Evolutionary conservation across 805 yeast species (phyloP).

Genomic region (Yamadazyma akitaensis): DNA sequence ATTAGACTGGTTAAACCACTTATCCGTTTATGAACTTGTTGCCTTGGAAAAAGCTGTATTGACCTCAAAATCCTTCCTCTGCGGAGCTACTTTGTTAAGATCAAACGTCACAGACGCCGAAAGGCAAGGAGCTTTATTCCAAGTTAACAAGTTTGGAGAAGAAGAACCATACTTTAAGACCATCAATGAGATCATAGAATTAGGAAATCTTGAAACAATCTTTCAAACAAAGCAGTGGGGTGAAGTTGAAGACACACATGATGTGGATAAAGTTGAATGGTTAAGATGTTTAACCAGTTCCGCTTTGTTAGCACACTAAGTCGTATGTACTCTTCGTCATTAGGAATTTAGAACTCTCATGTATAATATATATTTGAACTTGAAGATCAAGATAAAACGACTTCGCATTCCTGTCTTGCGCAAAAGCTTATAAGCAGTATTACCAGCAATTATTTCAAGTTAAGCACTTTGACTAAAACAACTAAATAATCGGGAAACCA

Average conservation of each 20-base stretch:
- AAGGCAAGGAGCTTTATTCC: constrained; percentile 24
- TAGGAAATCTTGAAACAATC: constrained; percentile 77
- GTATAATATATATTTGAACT: neutral
- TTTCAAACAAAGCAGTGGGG: constrained; percentile 94
- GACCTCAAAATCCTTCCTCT: constrained; percentile 79
- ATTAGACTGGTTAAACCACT: constrained; percentile 54
- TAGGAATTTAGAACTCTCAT: neutral
- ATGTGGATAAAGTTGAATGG: constrained; percentile 90
- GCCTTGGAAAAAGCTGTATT: constrained; percentile 89
- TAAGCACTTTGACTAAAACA: neutral
- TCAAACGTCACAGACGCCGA: constrained; percentile 30
- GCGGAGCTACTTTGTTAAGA: constrained; percentile 69
- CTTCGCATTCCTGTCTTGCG: constrained; percentile 1
- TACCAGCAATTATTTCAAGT: neutral
- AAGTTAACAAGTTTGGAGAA: constrained; percentile 29
- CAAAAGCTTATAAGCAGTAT: neutral
- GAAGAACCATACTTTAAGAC: constrained; percentile 36
- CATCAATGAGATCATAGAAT: constrained; percentile 69
- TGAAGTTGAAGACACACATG: constrained; percentile 97
- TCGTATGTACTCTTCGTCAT: neutral
- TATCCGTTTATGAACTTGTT: constrained; percentile 75
- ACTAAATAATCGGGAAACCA: neutral
- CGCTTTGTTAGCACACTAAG: constrained; percentile 40
- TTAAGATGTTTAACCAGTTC: constrained; percentile 80
- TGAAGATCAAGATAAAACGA: neutral